These are phyloP conservation scores for Murraya koenigii DNA, from an alignment of 345 rosid genomes.

Conservation along the genomic window DNA sequence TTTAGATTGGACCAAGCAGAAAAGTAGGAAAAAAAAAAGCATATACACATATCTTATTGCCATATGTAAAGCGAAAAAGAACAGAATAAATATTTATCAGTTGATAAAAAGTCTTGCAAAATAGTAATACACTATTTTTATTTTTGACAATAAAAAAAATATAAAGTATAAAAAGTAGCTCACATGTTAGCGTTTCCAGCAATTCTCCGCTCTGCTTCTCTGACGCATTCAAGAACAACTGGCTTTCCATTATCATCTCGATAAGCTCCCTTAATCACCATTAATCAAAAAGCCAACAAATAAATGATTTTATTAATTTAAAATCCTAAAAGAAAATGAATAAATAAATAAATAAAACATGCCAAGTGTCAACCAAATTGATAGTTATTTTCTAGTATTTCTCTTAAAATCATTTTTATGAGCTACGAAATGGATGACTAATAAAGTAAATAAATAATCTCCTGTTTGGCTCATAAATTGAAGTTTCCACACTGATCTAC, in stretches of 20 bases:
- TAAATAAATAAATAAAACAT: too few relatives aligned
- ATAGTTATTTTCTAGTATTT: background rate
- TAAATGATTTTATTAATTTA: background rate
- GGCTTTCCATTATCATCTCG: slow-evolving; percentile 96
- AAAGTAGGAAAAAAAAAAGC: background rate
- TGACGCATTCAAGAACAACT: slow-evolving; percentile 80
- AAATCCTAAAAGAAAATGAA: background rate
- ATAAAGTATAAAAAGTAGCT: slow-evolving; percentile 12
- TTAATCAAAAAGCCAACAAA: background rate
- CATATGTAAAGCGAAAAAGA: background rate
- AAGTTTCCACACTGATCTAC: background rate
- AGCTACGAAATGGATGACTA: background rate
- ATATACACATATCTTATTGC: background rate
- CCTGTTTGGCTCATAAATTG: background rate
- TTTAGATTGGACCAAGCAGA: slow-evolving; percentile 14
- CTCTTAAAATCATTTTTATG: background rate
- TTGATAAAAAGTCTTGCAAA: background rate
- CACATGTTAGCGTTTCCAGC: slow-evolving; percentile 79
- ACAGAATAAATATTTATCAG: slow-evolving; percentile 1
- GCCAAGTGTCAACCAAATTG: background rate
- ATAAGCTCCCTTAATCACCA: slow-evolving; percentile 70
- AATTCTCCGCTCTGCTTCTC: slow-evolving; percentile 87
- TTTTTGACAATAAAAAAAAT: background rate
- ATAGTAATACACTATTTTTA: background rate
- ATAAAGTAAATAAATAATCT: background rate